A percentile compares a stretch with the other conserved stretches of the same genome.
These are phyloP conservation scores for Coemansia sp. DNA, from an alignment of 192 early-diverging fungal species.

Conservation along the genomic window DNA sequence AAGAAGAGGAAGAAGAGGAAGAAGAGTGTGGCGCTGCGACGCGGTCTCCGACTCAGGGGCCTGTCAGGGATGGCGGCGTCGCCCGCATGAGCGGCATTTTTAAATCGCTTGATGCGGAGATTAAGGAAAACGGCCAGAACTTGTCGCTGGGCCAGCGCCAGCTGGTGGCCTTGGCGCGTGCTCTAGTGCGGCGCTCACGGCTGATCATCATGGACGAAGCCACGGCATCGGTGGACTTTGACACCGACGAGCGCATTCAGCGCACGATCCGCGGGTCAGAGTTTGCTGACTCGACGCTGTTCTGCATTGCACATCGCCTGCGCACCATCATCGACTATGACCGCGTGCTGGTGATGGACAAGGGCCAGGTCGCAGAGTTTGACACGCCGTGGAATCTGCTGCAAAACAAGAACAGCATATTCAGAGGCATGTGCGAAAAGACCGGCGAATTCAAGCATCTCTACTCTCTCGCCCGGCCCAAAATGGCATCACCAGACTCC, in stretches of 20 bases:
- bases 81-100: constrained; percentile 20
- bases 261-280: constrained; percentile 55
- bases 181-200: constrained; percentile 62
- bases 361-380: constrained; percentile 65
- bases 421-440: constrained; percentile 70
- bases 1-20: background rate
- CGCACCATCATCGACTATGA: constrained; percentile 72
- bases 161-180: constrained; percentile 75
- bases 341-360: constrained; percentile 68
- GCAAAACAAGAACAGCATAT: constrained; percentile 42
- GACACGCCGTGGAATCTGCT: constrained; percentile 61
- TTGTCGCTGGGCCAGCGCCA: constrained; percentile 79
- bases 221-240: constrained; percentile 72
- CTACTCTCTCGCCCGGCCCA: constrained; percentile 17
- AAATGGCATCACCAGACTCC: too few relatives aligned
- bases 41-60: too few relatives aligned
- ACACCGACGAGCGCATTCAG: constrained; percentile 74
- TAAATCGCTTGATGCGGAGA: constrained; percentile 18
- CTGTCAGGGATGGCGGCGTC: background rate
- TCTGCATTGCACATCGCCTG: constrained; percentile 71
- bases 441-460: constrained; percentile 71
- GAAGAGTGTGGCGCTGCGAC: background rate
- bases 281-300: constrained; percentile 59
- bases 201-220: constrained; percentile 73
- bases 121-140: constrained; percentile 64